Conservation (phyloP, 768 basidiomycete genomes). For the Pulveroboletus ravenelii region DNA sequence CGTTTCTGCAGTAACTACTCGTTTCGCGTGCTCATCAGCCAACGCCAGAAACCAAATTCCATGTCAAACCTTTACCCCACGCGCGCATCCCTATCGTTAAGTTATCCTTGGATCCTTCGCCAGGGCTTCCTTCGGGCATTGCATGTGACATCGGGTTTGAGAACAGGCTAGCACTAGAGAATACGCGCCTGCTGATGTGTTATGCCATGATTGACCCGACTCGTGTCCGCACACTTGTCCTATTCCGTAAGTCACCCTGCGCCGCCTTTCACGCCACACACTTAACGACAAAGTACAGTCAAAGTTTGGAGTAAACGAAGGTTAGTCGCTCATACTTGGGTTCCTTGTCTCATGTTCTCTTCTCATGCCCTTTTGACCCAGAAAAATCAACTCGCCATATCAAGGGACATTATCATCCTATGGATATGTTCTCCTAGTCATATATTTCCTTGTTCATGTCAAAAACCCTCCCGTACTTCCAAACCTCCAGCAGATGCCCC, state of each 20-base stretch:
- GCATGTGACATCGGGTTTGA: slow-evolving; percentile 99
- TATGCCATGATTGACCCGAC: slow-evolving; percentile 97
- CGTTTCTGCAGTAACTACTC: slow-evolving; percentile 1
- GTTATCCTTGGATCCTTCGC: slow-evolving; percentile 84
- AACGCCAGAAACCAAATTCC: slow-evolving; percentile 81
- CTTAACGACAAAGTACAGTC: slow-evolving; percentile 46
- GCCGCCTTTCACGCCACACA: slow-evolving; percentile 1
- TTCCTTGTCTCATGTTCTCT: background rate
- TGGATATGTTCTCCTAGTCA: slow-evolving; percentile 95
- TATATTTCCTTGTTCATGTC: slow-evolving; percentile 96
- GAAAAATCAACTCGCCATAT: slow-evolving; percentile 99
- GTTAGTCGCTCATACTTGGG: slow-evolving; percentile 30
- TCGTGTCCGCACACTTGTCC: slow-evolving; percentile 86
- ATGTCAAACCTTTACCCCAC: slow-evolving; percentile 93
- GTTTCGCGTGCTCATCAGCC: slow-evolving; percentile 11
- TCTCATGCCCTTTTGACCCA: slow-evolving; percentile 24
- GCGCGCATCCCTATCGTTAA: slow-evolving; percentile 99
- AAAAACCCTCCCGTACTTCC: slow-evolving; percentile 96
- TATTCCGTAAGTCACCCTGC: slow-evolving; percentile 76
- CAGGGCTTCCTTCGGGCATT: slow-evolving; percentile 78
- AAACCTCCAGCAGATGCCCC: slow-evolving; percentile 93
- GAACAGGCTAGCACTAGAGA: slow-evolving; percentile 94
- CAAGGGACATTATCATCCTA: slow-evolving; percentile 95
- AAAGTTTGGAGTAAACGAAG: slow-evolving; percentile 99
- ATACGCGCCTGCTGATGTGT: slow-evolving; percentile 92